Percentiles rank a stretch among this genome's conserved stretches.
These are phyloP conservation scores for Capsella rubella DNA, from an alignment of 441 rosid species.

Conservation along the genomic window DNA sequence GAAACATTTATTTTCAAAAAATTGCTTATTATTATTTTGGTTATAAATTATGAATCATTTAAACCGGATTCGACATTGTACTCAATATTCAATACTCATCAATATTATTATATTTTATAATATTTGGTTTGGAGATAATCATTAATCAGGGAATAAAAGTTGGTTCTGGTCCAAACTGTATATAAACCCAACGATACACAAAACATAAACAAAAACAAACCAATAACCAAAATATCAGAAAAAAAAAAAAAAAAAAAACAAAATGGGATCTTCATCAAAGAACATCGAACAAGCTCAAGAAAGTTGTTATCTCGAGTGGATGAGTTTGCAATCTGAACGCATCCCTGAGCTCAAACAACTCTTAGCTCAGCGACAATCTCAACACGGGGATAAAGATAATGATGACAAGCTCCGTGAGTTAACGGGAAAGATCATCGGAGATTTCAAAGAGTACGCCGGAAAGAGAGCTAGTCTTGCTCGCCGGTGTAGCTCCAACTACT, in stretches of 20 bases:
- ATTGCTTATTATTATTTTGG: neutral
- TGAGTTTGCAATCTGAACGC: slow-evolving; percentile 50
- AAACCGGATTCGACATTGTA: neutral
- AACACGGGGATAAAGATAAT: neutral
- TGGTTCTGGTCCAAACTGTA: slow-evolving; percentile 17
- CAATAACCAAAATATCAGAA: neutral
- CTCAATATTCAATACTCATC: neutral
- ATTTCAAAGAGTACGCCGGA: slow-evolving; percentile 44
- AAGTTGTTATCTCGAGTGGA: slow-evolving; percentile 52
- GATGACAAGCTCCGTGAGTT: slow-evolving; percentile 33
- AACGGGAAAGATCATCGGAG: slow-evolving; percentile 22
- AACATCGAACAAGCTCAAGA: slow-evolving; percentile 40
- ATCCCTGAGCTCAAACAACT: slow-evolving; percentile 42
- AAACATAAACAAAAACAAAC: neutral
- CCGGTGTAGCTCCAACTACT: slow-evolving; percentile 39
- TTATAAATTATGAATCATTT: neutral
- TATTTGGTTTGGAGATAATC: slow-evolving; percentile 2
- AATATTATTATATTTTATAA: slow-evolving; percentile 8
- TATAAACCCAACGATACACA: slow-evolving; percentile 28
- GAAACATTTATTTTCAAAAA: no score
- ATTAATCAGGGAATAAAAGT: neutral
- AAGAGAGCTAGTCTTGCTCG: slow-evolving; percentile 33
- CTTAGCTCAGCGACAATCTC: slow-evolving; percentile 15
- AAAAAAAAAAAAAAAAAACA: neutral
- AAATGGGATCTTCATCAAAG: slow-evolving; percentile 1